Base-by-base conservation (phyloP, 2,329 filamentous ascomycete species). In the Diaporthe sp. region DNA sequence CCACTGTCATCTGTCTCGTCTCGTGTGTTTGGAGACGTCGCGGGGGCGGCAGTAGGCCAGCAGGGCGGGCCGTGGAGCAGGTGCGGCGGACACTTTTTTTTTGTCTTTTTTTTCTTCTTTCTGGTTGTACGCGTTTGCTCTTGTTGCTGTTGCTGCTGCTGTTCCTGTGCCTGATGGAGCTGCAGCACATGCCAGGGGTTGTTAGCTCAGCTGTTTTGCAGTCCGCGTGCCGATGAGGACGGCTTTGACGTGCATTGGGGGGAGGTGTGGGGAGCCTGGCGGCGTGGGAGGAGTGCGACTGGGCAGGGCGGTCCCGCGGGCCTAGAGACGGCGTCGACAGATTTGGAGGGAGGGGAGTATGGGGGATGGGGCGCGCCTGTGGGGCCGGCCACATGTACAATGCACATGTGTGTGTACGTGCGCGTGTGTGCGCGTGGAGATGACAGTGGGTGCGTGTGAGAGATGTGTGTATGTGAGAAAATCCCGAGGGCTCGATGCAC, bases 381-480 rank as follows among this genome's bases (percentile, higher is more conserved):
- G 46, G 65, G 65, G 65, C 65, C 65, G 65, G 49, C 49, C 31
- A 70, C 34, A 70, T 68, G 65, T 53, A 53, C 65, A 42, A 28
- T 55, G 65, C 65, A 70, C 6, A 68, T 39, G 25, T 39, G 46
- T 39, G 46, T 28, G 46, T 68, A 17, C 17, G 61, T 44, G 37
- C 12, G 37, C 12, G 61, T 34, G 42, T 34, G 42, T n/a, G 61
- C 10, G 42, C 17, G 42, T 49, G 42, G 28, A 49, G 22, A n/a
- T n/a, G 46, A 10, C 22, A 4, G 9, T 34, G 28, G 37, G 37
- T 39, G 37, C 37, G 37, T 58, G 28, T 58, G 31, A 5, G 57
- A 4, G 17, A 2, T 44, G 65, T 12, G n/a, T 28, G 5, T 42
- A 13, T 19, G n/a, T 15, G 31, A 9, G 22, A 19, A 5, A 10